Evolutionary conservation across 2,329 filamentous ascomycete genomes (phyloP).

Genomic region (Calonectria pteridis): DNA sequence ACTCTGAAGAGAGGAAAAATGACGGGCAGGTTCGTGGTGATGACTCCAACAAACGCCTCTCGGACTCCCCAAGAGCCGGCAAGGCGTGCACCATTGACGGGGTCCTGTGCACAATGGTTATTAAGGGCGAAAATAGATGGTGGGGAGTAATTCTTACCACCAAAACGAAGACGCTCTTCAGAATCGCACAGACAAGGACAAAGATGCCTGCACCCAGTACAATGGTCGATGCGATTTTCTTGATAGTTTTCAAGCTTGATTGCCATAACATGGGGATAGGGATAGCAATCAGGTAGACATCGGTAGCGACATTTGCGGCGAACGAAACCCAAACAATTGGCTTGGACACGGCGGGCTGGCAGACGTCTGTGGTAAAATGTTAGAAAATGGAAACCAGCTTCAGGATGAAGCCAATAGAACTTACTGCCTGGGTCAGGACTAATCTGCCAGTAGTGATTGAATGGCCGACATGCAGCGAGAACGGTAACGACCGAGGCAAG

Average conservation of each 20-base stretch:
- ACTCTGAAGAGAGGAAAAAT: constrained; percentile 58
- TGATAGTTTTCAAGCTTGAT: constrained; percentile 48
- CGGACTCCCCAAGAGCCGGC: constrained; percentile 55
- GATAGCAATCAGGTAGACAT: constrained; percentile 69
- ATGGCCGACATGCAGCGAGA: constrained; percentile 63
- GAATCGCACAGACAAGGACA: constrained; percentile 52
- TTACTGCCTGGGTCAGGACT: constrained; percentile 66
- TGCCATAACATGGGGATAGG: constrained; percentile 63
- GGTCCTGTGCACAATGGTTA: constrained; percentile 45
- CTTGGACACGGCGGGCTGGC: constrained; percentile 61
- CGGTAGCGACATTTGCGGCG: constrained; percentile 65
- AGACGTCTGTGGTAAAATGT: constrained; percentile 50
- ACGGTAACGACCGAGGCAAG: constrained; percentile 62
- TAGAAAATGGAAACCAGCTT: background rate
- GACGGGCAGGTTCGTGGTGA: constrained; percentile 56
- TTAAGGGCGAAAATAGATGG: background rate
- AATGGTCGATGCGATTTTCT: constrained; percentile 53
- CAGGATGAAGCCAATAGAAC: constrained; percentile 34
- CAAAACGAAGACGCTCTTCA: constrained; percentile 54
- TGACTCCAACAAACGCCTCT: constrained; percentile 56
- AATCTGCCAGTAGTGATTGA: constrained; percentile 70
- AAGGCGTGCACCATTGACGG: constrained; percentile 51
- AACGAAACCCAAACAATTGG: constrained; percentile 64
- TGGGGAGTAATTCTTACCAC: constrained; percentile 41
- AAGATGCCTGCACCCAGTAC: constrained; percentile 56